Base-by-base conservation (phyloP, 805 yeast species). In the Debaryomyces castellii region DNA sequence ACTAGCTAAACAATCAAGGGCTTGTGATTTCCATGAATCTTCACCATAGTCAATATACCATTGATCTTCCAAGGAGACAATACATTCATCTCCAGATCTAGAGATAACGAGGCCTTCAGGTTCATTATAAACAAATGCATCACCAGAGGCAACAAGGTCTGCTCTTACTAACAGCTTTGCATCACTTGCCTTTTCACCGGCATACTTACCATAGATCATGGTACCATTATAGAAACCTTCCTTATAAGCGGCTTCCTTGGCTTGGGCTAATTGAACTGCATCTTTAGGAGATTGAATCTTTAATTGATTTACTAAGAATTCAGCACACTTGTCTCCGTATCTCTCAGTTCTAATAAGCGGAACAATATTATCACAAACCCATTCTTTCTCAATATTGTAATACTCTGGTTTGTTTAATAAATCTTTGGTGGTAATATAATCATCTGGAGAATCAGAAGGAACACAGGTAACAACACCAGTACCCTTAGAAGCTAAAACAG, bases 401-500 rank as follows among this genome's bases (percentile, higher is more conserved):
- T 83, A 92, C 59, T 89, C 97, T 25, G 97, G 87, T 73, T 92
- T 92, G 75, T 89, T 83, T 57, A 78, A 78, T 58, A 94, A 79
- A 55, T 94, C 99, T 59, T 76, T 77, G 40, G 86, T 80, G 49
- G 97, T 94, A 69, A 92, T 83, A 63, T 60, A 94, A 74, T 94
- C 99, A 74, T 94, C 99, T 50, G 99, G 98, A 47, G 98, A 91
- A 69, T 91, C 97, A n/a, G 96, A 85, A 51, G 98, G 99, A 51
- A 91, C 98, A 76, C 97, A 94, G 5, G 98, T 92, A 47, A 94
- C 99, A 39, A 94, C 97, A 76, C 98, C 99, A 39, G 98, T 94
- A 80, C 99, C 99, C 76, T 94, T 94, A 46, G 83, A 77, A 34
- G 96, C 95, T 66, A 92, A 77, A 45, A 94, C 92, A 32, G 97